phyloP scores from a whole-genome alignment of 2,329 filamentous ascomycete genomes.

The Pseudogymnoascus sp. region DNA sequence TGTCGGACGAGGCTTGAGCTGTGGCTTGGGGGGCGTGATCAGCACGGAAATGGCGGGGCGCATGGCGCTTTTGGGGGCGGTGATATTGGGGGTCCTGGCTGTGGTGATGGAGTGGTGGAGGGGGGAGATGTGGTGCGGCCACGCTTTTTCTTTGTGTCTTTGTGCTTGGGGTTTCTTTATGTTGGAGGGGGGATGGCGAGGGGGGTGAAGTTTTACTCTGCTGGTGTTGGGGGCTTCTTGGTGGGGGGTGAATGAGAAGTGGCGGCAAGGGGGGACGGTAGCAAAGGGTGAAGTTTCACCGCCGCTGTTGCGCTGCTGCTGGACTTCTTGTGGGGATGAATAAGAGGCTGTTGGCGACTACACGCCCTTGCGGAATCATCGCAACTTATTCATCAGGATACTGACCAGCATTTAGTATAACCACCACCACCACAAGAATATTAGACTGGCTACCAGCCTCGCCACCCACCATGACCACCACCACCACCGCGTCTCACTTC shows the following conservation, averaged over 20 bases:
- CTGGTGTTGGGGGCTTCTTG: background rate
- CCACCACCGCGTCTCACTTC: slow-evolving; percentile 50
- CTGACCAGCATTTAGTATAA: background rate
- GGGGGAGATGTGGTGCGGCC: background rate
- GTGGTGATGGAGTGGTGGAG: background rate
- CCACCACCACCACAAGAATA: background rate
- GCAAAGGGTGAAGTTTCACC: background rate
- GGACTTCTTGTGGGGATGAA: background rate
- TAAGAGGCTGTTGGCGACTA: background rate
- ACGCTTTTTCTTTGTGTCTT: background rate
- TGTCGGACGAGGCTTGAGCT: slow-evolving; percentile 10
- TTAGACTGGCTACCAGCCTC: background rate
- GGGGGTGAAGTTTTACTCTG: background rate
- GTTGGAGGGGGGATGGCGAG: background rate
- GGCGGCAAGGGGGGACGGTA: background rate
- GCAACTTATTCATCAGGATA: background rate
- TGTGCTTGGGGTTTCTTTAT: background rate
- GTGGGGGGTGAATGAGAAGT: background rate
- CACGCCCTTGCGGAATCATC: background rate
- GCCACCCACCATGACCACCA: background rate
- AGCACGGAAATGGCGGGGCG: background rate
- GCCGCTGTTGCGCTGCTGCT: background rate
- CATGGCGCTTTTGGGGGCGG: background rate
- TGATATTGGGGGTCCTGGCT: background rate
- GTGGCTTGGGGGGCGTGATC: background rate